Conservation (phyloP, 441 rosid species). For the Bocquillonia castaneifolia region DNA sequence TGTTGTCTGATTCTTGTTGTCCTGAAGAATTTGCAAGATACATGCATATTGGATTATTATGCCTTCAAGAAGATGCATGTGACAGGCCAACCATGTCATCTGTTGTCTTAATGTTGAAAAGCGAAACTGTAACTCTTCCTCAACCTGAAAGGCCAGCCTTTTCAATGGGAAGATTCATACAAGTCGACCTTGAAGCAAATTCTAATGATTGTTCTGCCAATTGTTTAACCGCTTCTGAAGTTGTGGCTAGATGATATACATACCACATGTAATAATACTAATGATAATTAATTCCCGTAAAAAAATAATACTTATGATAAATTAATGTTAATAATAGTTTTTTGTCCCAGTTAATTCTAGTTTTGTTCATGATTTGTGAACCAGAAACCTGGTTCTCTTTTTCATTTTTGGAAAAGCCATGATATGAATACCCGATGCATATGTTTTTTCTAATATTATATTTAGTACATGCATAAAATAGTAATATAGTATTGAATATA, state of each 20-base stretch:
- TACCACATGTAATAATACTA: too few species aligned
- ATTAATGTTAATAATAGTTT: not conserved
- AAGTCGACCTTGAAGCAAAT: not conserved
- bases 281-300: too few species aligned
- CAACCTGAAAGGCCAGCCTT: slow-evolving; percentile 31
- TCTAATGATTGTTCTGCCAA: slow-evolving; percentile 4
- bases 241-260: slow-evolving; percentile 24
- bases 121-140: slow-evolving; percentile 23
- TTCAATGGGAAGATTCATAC: slow-evolving; percentile 22
- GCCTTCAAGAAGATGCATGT: slow-evolving; percentile 38
- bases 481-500: too few species aligned
- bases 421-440: too few species aligned
- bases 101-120: slow-evolving; percentile 31
- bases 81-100: slow-evolving; percentile 41
- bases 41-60: slow-evolving; percentile 31
- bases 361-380: not conserved
- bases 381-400: not conserved
- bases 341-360: not conserved
- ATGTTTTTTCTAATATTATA: too few species aligned
- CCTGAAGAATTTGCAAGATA: slow-evolving; percentile 27
- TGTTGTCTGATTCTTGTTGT: slow-evolving; percentile 21
- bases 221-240: slow-evolving; percentile 9
- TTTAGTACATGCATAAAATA: too few species aligned
- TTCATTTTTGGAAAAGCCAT: too few species aligned
- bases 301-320: too few species aligned